These are phyloP conservation scores for Daldinia eschscholtzii DNA, from an alignment of 2,329 filamentous ascomycete species.

Conservation along the genomic window DNA sequence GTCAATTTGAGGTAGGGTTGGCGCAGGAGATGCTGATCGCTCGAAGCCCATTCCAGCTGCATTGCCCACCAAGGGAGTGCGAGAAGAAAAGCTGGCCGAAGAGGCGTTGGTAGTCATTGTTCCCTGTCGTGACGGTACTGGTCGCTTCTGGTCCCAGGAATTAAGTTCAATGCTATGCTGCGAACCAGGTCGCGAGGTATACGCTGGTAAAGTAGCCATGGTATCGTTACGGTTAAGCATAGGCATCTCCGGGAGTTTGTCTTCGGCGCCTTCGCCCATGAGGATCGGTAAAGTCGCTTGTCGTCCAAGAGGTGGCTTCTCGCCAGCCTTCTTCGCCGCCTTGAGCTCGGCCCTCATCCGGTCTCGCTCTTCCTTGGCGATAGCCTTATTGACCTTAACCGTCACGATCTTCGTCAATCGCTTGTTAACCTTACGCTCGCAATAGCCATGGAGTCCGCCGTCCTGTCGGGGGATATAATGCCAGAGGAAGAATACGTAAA, in stretches of 20 bases:
- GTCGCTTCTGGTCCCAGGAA: conserved; percentile 65
- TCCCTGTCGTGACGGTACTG: conserved; percentile 57
- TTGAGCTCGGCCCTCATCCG: conserved; percentile 65
- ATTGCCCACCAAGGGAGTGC: conserved; percentile 71
- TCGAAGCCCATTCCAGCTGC: conserved; percentile 72
- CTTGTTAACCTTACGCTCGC: conserved; percentile 90
- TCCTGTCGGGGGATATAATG: conserved; percentile 89
- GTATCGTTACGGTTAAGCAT: conserved; percentile 71
- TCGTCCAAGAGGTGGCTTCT: conserved; percentile 63
- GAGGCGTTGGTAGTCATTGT: conserved; percentile 67
- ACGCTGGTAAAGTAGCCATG: conserved; percentile 71
- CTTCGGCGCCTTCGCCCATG: conserved; percentile 61
- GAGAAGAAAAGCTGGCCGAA: conserved; percentile 71
- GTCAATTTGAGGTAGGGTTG: conserved; percentile 54
- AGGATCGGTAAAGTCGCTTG: conserved; percentile 78
- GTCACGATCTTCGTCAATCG: conserved; percentile 87
- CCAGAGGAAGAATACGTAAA: conserved; percentile 92
- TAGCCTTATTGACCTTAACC: conserved; percentile 87
- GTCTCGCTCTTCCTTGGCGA: conserved; percentile 80
- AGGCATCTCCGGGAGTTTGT: conserved; percentile 71
- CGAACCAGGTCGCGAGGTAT: conserved; percentile 70
- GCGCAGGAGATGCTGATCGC: conserved; percentile 55
- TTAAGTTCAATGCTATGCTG: conserved; percentile 66
- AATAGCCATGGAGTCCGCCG: conserved; percentile 85
- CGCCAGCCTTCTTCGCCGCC: conserved; percentile 67